Conservation (phyloP, 306 rosid species). For the Luffa aegyptiaca region DNA sequence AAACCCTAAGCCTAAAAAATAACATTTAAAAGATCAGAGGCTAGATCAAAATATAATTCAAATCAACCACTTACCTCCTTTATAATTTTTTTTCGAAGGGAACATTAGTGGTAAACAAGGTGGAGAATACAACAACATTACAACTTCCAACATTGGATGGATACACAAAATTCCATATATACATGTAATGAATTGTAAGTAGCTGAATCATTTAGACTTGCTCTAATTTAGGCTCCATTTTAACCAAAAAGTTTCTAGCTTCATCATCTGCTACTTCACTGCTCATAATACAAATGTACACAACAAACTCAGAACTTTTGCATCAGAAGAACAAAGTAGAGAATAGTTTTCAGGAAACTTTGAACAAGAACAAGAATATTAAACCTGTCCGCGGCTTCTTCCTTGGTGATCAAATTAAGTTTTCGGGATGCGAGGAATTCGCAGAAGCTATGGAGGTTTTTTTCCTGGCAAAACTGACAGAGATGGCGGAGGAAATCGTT, state of each 20-base stretch:
- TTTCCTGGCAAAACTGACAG: constrained; percentile 48
- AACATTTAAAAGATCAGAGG: neutral
- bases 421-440: constrained; percentile 49
- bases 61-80: neutral
- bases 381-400: constrained; percentile 83
- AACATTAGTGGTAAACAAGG: neutral
- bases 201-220: neutral
- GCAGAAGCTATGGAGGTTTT: constrained; percentile 38
- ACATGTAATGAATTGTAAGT: neutral
- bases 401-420: constrained; percentile 56
- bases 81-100: neutral
- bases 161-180: neutral
- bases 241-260: constrained; percentile 55
- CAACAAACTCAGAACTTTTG: neutral
- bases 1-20: neutral
- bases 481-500: constrained; percentile 55
- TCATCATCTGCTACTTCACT: constrained; percentile 76
- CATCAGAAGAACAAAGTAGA: neutral
- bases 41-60: neutral
- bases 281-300: constrained; percentile 21
- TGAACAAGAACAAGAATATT: neutral
- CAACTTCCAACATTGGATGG: neutral
- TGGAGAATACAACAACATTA: too few relatives aligned
- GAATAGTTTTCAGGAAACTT: neutral
- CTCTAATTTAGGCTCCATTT: constrained; percentile 26